Base-by-base conservation (phyloP, 441 rosid genomes). In the Aquilaria agallochum region DNA sequence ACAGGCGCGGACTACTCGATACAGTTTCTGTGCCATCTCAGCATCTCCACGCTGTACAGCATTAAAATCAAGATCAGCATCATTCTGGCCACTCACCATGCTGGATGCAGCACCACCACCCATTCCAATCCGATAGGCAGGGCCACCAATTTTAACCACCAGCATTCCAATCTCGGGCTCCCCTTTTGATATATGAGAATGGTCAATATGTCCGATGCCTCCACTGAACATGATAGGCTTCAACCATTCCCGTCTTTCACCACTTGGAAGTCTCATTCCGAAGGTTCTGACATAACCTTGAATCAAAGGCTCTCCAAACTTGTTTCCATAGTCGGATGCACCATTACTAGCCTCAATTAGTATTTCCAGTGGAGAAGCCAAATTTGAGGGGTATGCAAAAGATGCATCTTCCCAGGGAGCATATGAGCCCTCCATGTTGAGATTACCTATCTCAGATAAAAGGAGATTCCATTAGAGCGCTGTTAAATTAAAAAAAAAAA, bases 11-110 rank as follows among this genome's bases (percentile, higher is more conserved):
- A 91, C 96, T 54, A 82, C 97, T 36, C 95, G 97, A 64, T 95
- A 91, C 62, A 88, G 62, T 75, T 95, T 95, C 60, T 95, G 99
- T 12, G 96, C 92, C 99, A 95, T 91, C 76, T 89, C 99, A 55
- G 97, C 97, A 78, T 95, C 95, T 56, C 99, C 99, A 51, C 91
- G 95, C 53, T 91, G 99, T 64, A 94, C 97, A 53, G 99, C 99
- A 61, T 95, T 95, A 71, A 95, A 95, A 76, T 95, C 97, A 70
- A 95, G 97, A 68, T 89, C 96, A 9, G 96, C 97, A 70, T 87
- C 95, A 49, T 91, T 91, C 78, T 88, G 96, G 30, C 97, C 96
- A 80, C 99, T 91, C 33, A 88, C 99, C 99, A 88, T 91, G 76
- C 97, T 95, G 1, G 97, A 91, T 14, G 97, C 97, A 11, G 97